These are phyloP conservation scores for Hypoxylon subgilvum DNA, from an alignment of 495 filamentous ascomycete genomes.

Conservation along the genomic window DNA sequence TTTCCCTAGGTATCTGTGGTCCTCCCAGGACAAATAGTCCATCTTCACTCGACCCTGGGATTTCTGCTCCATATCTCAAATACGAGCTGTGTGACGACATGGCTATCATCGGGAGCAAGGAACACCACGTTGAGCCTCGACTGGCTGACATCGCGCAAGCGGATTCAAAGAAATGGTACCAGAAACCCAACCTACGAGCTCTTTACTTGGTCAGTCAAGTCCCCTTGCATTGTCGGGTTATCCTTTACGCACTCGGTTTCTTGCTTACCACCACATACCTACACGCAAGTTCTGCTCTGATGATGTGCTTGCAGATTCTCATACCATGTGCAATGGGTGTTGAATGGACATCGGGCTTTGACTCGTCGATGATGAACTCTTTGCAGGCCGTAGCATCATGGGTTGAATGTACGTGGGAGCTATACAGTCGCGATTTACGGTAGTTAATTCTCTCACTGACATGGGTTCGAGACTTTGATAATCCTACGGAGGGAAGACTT, in stretches of 20 bases:
- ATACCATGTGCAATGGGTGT: conserved; percentile 63
- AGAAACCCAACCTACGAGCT: conserved; percentile 59
- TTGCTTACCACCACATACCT: not conserved
- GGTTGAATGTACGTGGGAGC: conserved; percentile 56
- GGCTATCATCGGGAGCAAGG: conserved; percentile 33
- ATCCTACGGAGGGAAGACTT: conserved; percentile 43
- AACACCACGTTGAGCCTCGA: conserved; percentile 34
- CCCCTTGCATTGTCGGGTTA: not conserved
- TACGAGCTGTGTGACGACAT: conserved; percentile 9
- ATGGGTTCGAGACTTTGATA: conserved; percentile 42
- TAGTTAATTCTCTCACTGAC: conserved; percentile 38
- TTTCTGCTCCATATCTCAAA: not conserved
- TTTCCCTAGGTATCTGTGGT: too few relatives aligned
- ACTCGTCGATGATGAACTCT: conserved; percentile 65
- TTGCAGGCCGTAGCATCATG: conserved; percentile 60
- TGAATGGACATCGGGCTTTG: conserved; percentile 68
- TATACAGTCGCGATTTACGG: too few relatives aligned
- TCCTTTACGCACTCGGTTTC: not conserved
- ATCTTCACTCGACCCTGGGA: not conserved
- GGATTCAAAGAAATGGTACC: conserved; percentile 58
- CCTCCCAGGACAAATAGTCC: not conserved
- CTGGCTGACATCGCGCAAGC: conserved; percentile 41
- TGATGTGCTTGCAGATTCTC: conserved; percentile 41
- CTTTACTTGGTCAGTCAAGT: conserved; percentile 51
- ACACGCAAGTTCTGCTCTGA: not conserved